Evolutionary conservation across 1,284 basidiomycete species (phyloP).

Genomic region (Irpex sp.): DNA sequence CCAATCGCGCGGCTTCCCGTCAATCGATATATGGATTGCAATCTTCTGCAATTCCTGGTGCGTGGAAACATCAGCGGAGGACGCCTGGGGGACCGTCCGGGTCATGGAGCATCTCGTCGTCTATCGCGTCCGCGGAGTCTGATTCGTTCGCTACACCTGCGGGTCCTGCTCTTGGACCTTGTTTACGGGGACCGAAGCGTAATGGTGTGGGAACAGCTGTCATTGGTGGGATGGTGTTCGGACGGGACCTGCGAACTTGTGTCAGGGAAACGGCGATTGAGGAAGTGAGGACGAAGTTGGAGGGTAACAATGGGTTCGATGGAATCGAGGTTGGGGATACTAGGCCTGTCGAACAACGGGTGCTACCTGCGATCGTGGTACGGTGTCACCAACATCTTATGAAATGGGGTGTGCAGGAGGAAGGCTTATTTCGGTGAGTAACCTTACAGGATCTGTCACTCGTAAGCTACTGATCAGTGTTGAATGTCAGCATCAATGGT

Average conservation of each 20-base stretch:
- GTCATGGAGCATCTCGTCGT: constrained; percentile 51
- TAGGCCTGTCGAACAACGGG: constrained; percentile 45
- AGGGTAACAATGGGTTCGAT: constrained; percentile 14
- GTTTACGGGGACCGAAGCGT: constrained; percentile 50
- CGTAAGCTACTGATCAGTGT: constrained; percentile 3
- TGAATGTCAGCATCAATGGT: constrained; percentile 58
- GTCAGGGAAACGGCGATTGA: constrained; percentile 60
- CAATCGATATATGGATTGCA: constrained; percentile 10
- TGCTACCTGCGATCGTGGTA: constrained; percentile 69
- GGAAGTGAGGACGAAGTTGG: constrained; percentile 22
- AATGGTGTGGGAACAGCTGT: constrained; percentile 29
- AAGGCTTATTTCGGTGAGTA: constrained; percentile 75
- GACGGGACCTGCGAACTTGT: constrained; percentile 50
- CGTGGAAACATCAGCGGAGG: constrained; percentile 39
- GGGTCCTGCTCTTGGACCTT: constrained; percentile 52
- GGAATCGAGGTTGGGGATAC: constrained; percentile 6
- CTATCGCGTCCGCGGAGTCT: constrained; percentile 47
- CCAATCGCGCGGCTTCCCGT: neutral
- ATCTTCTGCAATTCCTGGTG: constrained; percentile 14
- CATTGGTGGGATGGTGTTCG: constrained; percentile 60
- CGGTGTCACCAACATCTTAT: constrained; percentile 79
- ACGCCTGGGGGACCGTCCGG: constrained; percentile 58
- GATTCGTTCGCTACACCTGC: constrained; percentile 39
- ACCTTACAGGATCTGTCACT: neutral
- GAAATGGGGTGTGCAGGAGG: constrained; percentile 78